Evolutionary conservation across 805 yeast genomes (phyloP).

Genomic region (Lipomyces sp.): DNA sequence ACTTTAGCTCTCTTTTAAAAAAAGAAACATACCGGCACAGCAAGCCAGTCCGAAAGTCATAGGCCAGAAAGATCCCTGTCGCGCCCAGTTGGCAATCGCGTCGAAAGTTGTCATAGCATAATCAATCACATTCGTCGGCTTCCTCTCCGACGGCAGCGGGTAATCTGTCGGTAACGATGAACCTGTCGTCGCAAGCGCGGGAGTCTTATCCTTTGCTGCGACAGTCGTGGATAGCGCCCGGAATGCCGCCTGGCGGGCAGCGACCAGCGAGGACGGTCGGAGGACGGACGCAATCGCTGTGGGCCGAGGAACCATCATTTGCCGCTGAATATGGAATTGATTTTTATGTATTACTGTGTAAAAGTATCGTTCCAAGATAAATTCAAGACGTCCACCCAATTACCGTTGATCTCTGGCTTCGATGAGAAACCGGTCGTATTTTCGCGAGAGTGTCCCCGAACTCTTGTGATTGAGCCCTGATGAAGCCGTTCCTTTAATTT

Average conservation of each 20-base stretch:
- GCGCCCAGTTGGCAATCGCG: constrained; percentile 83
- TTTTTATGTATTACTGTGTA: no score
- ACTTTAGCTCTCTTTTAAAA: background rate
- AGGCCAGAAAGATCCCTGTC: constrained; percentile 91
- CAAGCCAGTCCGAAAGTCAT: constrained; percentile 89
- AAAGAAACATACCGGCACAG: constrained; percentile 52
- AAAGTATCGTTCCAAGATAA: no score
- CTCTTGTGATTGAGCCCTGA: no score
- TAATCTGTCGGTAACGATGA: constrained; percentile 57
- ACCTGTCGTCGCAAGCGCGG: background rate
- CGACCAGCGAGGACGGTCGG: background rate
- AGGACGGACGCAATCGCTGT: background rate
- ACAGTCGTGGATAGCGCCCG: constrained; percentile 2
- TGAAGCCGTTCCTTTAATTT: no score
- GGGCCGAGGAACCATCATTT: background rate
- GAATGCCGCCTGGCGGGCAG: no score
- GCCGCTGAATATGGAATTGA: no score
- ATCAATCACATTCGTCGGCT: constrained; percentile 60
- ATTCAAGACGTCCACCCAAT: no score
- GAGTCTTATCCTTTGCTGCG: background rate
- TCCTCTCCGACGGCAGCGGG: constrained; percentile 66
- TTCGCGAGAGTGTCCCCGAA: no score
- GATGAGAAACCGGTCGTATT: no score
- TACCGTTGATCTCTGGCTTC: no score
- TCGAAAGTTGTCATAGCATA: constrained; percentile 80